Percentiles rank a stretch among this genome's conserved stretches.
phyloP scores from a whole-genome alignment of 495 filamentous ascomycete genomes.

The Ramalina peruviana region DNA sequence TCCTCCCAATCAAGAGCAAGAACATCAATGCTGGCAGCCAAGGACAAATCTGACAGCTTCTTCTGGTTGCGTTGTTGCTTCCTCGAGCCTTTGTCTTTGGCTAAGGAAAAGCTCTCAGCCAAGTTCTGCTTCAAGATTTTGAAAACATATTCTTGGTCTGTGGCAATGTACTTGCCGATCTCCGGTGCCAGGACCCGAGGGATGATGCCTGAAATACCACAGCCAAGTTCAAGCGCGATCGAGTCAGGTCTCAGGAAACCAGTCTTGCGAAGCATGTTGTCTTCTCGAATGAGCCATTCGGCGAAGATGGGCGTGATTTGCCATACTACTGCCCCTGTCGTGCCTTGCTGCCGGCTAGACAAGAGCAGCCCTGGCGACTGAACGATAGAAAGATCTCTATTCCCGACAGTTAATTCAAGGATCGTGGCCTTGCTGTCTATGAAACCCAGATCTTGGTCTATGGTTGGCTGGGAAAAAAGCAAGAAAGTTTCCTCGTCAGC shows the following conservation, averaged over 20 bases:
- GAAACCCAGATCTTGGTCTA: constrained; percentile 73
- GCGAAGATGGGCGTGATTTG: constrained; percentile 81
- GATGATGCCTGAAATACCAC: constrained; percentile 68
- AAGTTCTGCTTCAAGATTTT: constrained; percentile 65
- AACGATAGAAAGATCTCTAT: constrained; percentile 58
- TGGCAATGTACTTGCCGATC: constrained; percentile 58
- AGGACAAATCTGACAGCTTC: background rate
- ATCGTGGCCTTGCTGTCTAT: constrained; percentile 51
- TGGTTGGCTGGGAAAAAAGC: constrained; percentile 63
- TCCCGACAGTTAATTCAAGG: constrained; percentile 55
- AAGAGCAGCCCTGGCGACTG: constrained; percentile 75
- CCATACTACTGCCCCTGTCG: constrained; percentile 90
- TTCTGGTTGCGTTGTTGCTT: background rate
- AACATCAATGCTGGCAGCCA: constrained; percentile 25
- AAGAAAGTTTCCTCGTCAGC: constrained; percentile 71
- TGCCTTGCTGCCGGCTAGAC: constrained; percentile 66
- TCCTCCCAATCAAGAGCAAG: constrained; percentile 59
- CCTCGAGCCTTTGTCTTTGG: background rate
- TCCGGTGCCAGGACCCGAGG: constrained; percentile 47
- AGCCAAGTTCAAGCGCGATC: constrained; percentile 68
- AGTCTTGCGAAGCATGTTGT: constrained; percentile 49
- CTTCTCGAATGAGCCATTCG: constrained; percentile 54
- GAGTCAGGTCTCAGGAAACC: constrained; percentile 40
- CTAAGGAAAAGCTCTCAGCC: constrained; percentile 36
- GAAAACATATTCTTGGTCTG: constrained; percentile 77